Conservation (phyloP, 1,284 basidiomycete species). For the Lignosus rhinocerotis region DNA sequence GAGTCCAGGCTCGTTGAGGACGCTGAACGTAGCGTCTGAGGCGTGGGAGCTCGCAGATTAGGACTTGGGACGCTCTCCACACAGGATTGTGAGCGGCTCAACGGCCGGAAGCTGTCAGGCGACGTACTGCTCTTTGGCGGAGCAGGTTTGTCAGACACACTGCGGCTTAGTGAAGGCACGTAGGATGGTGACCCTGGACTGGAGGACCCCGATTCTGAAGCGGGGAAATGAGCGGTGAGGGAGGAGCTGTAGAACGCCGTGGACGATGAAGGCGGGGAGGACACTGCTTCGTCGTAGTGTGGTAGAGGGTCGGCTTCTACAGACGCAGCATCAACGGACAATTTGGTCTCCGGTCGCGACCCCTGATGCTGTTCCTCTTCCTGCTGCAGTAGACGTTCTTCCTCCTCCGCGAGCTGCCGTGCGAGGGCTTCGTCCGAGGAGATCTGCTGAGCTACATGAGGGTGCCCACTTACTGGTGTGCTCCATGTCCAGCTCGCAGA, state of each 20-base stretch:
- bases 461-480: background rate
- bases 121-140: constrained; percentile 4
- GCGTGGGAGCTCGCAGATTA: background rate
- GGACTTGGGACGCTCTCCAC: constrained; percentile 4
- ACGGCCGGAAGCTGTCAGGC: background rate
- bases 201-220: background rate
- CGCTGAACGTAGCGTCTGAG: background rate
- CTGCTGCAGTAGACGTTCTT: constrained; percentile 24
- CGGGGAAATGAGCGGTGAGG: background rate
- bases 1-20: constrained; percentile 2
- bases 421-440: constrained; percentile 39
- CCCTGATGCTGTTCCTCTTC: constrained; percentile 3
- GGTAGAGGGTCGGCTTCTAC: constrained; percentile 8
- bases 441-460: constrained; percentile 27
- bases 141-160: constrained; percentile 16
- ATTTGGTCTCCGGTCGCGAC: background rate
- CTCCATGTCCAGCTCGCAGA: background rate
- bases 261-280: constrained; percentile 5
- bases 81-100: constrained; percentile 18
- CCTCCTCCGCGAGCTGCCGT: constrained; percentile 36
- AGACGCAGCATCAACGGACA: background rate
- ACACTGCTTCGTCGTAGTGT: constrained; percentile 22
- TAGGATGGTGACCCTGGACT: background rate
- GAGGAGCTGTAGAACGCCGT: constrained; percentile 12
- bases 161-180: constrained; percentile 10